Base-by-base conservation (phyloP, 768 basidiomycete species). In the Leccinum rimulosum region DNA sequence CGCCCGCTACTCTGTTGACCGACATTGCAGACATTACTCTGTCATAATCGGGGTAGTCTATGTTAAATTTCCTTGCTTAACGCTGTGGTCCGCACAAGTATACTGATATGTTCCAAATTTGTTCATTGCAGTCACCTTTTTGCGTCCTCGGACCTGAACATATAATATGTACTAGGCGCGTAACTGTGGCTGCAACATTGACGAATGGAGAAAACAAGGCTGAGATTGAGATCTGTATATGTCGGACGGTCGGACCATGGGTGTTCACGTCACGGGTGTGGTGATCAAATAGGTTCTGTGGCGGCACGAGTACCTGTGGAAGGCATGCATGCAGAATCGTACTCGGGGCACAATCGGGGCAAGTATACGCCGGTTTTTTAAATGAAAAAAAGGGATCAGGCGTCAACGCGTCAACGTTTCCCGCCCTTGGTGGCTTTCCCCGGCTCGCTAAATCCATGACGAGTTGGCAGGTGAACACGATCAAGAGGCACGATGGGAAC, bases 11-110 rank as follows among this genome's bases (percentile, higher is more conserved):
- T 62, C 55, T 57, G 50, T 55, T 58, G 43, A 55, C 59, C 25
- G 45, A 59, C 52, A 45, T 64, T 58, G 68, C 63, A 61, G 66
- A 60, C 49, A n/a, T 57, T 58, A 49, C 59, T 47, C 57, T 52
- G 59, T 54, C 48, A 43, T 51, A 54, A 53, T 19, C 59, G 25
- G 55, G 51, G 56, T 61, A 58, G 54, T 11, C n/a, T 59, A 61
- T 62, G 60, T 63, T 69, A 56, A 66, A 56, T 66, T 56, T 55
- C 49, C 12, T 54, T 51, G 61, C 55, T 61, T 51, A 58, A 58
- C 57, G 31, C 59, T 50, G 50, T 22, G 48, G 49, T 57, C 56
- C 31, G 55, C 68, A 57, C 54, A 35, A 66, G 58, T 69, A 69
- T 68, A 27, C 27, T 27, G 64, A 61, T 68, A 65, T 62, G 53